Evolutionary conservation across 2,329 filamentous ascomycete species (phyloP).

Genomic region (Botryosphaeria agaves): DNA sequence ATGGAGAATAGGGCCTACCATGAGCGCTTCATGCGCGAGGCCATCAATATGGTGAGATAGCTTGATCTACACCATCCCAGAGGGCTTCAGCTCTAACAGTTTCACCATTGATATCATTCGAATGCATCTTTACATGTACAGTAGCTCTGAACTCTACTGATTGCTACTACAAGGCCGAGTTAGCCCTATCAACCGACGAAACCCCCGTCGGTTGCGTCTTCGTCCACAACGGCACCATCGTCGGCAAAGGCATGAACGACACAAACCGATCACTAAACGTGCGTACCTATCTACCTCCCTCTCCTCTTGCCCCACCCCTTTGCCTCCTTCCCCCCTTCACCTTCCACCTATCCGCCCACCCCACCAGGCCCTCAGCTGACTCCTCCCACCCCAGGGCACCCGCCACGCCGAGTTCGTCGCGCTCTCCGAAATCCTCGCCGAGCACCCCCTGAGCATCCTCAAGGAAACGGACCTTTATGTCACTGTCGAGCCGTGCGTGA

Average conservation of each 20-base stretch:
- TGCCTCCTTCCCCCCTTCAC: not conserved
- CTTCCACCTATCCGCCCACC: not conserved
- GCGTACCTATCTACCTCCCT: no score
- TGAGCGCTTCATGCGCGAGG: slow-evolving; percentile 63
- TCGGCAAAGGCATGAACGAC: slow-evolving; percentile 89
- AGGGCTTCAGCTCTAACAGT: not conserved
- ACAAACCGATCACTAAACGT: slow-evolving; percentile 72
- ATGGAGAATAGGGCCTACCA: slow-evolving; percentile 28
- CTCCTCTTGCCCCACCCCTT: not conserved
- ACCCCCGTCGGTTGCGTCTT: slow-evolving; percentile 95
- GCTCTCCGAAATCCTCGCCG: slow-evolving; percentile 45
- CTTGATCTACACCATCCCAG: not conserved
- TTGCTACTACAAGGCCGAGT: slow-evolving; percentile 46
- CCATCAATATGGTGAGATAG: slow-evolving; percentile 70
- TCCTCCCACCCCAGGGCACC: slow-evolving; percentile 46
- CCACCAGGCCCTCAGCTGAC: not conserved
- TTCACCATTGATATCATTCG: not conserved
- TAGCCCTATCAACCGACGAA: slow-evolving; percentile 72
- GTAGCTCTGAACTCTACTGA: not conserved
- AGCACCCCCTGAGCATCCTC: slow-evolving; percentile 51
- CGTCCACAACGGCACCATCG: slow-evolving; percentile 60
- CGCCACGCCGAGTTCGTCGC: slow-evolving; percentile 93
- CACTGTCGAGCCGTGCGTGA: slow-evolving; percentile 95
- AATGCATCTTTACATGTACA: not conserved
- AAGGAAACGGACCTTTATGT: slow-evolving; percentile 73